These are phyloP conservation scores for Rubia yunnanensis DNA, from an alignment of 257 asterid species.

Conservation along the genomic window DNA sequence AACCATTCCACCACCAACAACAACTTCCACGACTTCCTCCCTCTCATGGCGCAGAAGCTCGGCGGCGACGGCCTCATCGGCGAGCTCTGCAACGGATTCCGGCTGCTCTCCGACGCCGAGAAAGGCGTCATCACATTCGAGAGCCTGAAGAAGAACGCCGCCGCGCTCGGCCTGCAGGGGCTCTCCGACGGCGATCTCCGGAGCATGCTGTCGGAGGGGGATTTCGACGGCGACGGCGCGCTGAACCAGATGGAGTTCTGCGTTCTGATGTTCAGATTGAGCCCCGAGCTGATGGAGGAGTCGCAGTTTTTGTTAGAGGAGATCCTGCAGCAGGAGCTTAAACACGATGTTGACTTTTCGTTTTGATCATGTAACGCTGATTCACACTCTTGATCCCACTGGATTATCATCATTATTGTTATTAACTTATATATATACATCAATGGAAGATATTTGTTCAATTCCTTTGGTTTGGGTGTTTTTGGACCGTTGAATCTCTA, in stretches of 20 bases:
- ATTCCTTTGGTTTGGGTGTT: too few relatives aligned
- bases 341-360: slow-evolving; percentile 22
- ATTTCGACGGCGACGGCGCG: slow-evolving; percentile 54
- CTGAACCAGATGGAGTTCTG: slow-evolving; percentile 61
- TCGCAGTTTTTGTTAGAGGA: slow-evolving; percentile 38
- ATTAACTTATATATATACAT: not conserved
- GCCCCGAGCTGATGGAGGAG: slow-evolving; percentile 52
- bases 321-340: slow-evolving; percentile 30
- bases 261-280: slow-evolving; percentile 50
- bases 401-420: not conserved
- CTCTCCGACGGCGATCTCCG: slow-evolving; percentile 35
- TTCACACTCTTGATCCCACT: not conserved
- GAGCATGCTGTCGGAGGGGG: slow-evolving; percentile 47
- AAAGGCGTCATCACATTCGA: slow-evolving; percentile 44
- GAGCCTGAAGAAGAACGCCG: slow-evolving; percentile 40
- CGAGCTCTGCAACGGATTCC: slow-evolving; percentile 51
- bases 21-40: slow-evolving; percentile 43
- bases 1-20: slow-evolving; percentile 7
- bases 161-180: slow-evolving; percentile 39
- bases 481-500: too few relatives aligned
- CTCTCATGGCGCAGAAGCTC: slow-evolving; percentile 46
- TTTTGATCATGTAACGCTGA: slow-evolving; percentile 6
- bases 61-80: slow-evolving; percentile 51
- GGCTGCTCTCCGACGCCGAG: slow-evolving; percentile 31
- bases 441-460: slow-evolving; percentile 6